Percentiles rank a stretch among this genome's conserved stretches.
Conservation (phyloP, 495 filamentous ascomycete species). For the Penicillium pancosmium region DNA sequence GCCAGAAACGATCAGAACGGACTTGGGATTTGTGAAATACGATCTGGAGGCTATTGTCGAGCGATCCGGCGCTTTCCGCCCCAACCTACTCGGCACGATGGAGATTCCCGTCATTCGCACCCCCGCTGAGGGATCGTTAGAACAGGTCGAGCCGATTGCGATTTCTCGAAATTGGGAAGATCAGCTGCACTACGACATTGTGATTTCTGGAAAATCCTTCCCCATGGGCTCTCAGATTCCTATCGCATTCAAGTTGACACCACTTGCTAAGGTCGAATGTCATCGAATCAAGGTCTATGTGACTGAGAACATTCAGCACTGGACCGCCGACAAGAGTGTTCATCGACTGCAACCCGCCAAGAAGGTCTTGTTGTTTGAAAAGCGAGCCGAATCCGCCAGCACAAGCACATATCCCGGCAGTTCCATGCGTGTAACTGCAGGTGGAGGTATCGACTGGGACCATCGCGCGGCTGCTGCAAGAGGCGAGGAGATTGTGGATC, state of each 20-base stretch:
- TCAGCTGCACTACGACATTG: constrained; percentile 97
- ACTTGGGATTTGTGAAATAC: constrained; percentile 86
- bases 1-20: constrained; percentile 89
- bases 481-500: constrained; percentile 59
- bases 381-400: constrained; percentile 78
- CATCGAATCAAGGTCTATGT: constrained; percentile 95
- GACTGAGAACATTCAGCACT: constrained; percentile 94
- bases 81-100: constrained; percentile 81
- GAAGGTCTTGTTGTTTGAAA: constrained; percentile 89
- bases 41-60: constrained; percentile 87
- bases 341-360: constrained; percentile 81
- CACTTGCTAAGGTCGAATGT: constrained; percentile 93
- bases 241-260: constrained; percentile 96
- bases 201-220: constrained; percentile 98
- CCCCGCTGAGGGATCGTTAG: constrained; percentile 87
- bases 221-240: constrained; percentile 90
- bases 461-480: constrained; percentile 59
- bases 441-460: constrained; percentile 77
- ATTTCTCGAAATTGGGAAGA: constrained; percentile 98
- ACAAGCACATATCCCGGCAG: constrained; percentile 78
- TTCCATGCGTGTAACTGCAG: constrained; percentile 75
- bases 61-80: constrained; percentile 87
- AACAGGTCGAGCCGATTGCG: constrained; percentile 94
- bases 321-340: constrained; percentile 82
- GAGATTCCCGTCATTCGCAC: constrained; percentile 87